Conservation (phyloP, 169 alveolate genomes). For the Cryptosporidium tyzzeri region DNA sequence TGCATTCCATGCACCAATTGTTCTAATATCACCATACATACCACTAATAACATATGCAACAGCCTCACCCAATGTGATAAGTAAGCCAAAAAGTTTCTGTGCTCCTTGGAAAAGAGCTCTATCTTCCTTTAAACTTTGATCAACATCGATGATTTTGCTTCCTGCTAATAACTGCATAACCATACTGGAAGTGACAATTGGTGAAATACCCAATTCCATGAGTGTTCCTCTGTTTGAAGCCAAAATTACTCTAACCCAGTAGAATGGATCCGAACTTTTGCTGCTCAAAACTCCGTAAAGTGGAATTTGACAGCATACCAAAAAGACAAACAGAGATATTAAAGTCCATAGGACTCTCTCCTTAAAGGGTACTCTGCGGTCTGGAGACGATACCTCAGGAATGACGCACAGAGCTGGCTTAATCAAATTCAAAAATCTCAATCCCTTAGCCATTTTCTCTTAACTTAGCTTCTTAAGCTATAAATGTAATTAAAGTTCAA, state of each 20-base stretch:
- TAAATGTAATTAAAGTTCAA: background rate
- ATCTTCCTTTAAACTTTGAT: slow-evolving; percentile 97
- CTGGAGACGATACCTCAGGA: slow-evolving; percentile 98
- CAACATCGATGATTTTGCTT: slow-evolving; percentile 97
- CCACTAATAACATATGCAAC: slow-evolving; percentile 97
- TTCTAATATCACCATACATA: slow-evolving; percentile 97
- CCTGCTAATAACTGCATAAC: slow-evolving; percentile 99
- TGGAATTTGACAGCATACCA: slow-evolving; percentile 98
- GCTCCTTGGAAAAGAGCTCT: slow-evolving; percentile 97
- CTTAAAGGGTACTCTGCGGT: slow-evolving; percentile 94
- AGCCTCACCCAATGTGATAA: slow-evolving; percentile 99
- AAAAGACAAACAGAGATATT: slow-evolving; percentile 94
- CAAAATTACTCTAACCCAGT: slow-evolving; percentile 98
- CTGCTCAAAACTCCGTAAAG: slow-evolving; percentile 97
- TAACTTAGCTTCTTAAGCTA: background rate
- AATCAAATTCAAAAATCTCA: slow-evolving; percentile 92
- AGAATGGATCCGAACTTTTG: slow-evolving; percentile 97
- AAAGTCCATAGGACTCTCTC: slow-evolving; percentile 98
- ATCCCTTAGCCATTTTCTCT: slow-evolving; percentile 62
- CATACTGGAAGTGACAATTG: slow-evolving; percentile 99
- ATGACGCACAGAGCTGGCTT: slow-evolving; percentile 96
- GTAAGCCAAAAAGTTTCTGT: slow-evolving; percentile 95
- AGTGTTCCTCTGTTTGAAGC: slow-evolving; percentile 99
- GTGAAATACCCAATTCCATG: slow-evolving; percentile 99
- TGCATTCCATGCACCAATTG: slow-evolving; percentile 97